phyloP scores from a whole-genome alignment of 495 filamentous ascomycete genomes.

The Patellaria atrata region DNA sequence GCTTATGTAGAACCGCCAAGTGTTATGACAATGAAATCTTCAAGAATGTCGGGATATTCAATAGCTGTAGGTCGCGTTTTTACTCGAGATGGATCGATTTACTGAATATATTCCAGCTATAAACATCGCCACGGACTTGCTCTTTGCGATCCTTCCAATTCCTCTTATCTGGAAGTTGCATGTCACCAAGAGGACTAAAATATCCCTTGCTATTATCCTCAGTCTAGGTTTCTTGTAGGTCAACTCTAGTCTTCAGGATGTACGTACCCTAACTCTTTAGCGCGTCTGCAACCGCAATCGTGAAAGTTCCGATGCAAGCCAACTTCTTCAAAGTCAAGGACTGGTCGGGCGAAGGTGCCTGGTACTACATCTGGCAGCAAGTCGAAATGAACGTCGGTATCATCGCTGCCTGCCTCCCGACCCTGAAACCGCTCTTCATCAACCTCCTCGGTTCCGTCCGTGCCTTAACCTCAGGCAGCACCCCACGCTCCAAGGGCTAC shows the following conservation, averaged over 20 bases:
- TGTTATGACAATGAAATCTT: conserved; percentile 20
- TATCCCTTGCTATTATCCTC: not conserved
- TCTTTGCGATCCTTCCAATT: conserved; percentile 6
- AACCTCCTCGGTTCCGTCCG: conserved; percentile 9
- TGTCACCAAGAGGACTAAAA: conserved; percentile 1
- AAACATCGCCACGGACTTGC: not conserved
- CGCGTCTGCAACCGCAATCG: conserved; percentile 2
- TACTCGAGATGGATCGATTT: too few relatives aligned
- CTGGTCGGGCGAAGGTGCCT: conserved; percentile 16
- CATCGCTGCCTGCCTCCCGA: conserved; percentile 7
- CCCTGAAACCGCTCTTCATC: conserved; percentile 1
- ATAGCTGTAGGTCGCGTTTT: conserved; percentile 11
- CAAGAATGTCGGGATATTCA: conserved; percentile 19
- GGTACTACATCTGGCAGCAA: conserved; percentile 23
- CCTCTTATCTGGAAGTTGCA: conserved; percentile 2
- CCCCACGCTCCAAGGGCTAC: conserved; percentile 4
- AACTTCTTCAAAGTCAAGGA: conserved; percentile 12
- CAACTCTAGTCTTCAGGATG: not conserved
- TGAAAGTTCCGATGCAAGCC: conserved; percentile 4
- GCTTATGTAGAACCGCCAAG: conserved; percentile 16
- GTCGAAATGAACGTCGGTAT: conserved; percentile 11
- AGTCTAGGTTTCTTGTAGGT: conserved; percentile 6
- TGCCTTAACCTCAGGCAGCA: conserved; percentile 14
- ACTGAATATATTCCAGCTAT: too few relatives aligned
- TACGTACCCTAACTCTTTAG: conserved; percentile 1